Evolutionary conservation across 1,139 yeast genomes (phyloP), one percentile per base, ranked within the genome.

Genomic region (Candida mesenterica): DNA sequence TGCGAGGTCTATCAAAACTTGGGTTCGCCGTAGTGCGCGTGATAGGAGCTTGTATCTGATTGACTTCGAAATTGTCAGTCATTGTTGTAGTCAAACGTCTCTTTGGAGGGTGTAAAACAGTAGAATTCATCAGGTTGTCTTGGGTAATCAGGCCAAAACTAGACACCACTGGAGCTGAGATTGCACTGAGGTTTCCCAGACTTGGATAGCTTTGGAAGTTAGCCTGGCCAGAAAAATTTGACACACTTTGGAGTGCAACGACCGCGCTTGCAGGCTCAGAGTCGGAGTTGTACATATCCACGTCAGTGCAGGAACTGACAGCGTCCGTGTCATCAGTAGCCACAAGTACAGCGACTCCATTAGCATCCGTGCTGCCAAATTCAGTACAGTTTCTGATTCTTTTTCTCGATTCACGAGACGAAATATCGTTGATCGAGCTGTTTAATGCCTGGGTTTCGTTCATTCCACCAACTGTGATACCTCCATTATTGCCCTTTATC

Each of bases 281-380:
- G 43, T 66, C 73, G 5, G 70, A 60, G 19, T 61, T 49, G 20
- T 53, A 40, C 65, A 66, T 58, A 22, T 68, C 73, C 32, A 68
- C 73, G 30, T 59, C 55, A 23, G 52, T 38, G 12, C 15, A 25
- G 4, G 28, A 13, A 14, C 28, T 25, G 10, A 13, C 14, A 25
- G 53, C 46, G 19, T 46, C 49, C 24, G 30, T 32, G 7, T 43
- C 47, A 18, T 43, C 40, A 15, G 12, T n/a, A n/a, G n/a, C 26
- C 8, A 24, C 20, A 5, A 26, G 39, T 16, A 30, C 20, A 15
- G 30, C 37, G 15, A 30, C 34, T n/a, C n/a, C n/a, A n/a, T 38
- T 23, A 6, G 36, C 16, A 8, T 32, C 28, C 12, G 37, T 41
- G 15, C 12, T 17, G 16, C 39, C 41, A 17, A 37, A 19, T 16